phyloP scores from a whole-genome alignment of 768 basidiomycete species.

The Tulasnella sp. region DNA sequence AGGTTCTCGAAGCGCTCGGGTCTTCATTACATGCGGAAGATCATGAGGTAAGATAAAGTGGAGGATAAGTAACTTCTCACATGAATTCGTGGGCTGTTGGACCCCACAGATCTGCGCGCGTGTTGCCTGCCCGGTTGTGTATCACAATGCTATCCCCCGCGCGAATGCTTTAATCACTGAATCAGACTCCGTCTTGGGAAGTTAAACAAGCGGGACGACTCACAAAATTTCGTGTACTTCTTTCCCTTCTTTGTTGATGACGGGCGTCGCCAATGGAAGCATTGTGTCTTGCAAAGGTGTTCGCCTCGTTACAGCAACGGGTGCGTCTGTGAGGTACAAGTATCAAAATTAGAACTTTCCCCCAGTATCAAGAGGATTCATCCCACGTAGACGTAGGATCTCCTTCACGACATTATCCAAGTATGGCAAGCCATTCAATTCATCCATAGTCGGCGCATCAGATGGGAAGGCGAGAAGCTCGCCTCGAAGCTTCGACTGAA shows the following conservation, averaged over 20 bases:
- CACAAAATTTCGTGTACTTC: conserved; percentile 34
- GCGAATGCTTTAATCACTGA: conserved; percentile 1
- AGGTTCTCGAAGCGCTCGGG: no score
- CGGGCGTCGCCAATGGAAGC: conserved; percentile 41
- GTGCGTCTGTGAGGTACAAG: conserved; percentile 28
- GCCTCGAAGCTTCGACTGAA: conserved; percentile 50
- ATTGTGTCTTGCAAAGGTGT: conserved; percentile 43
- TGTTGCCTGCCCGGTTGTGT: conserved; percentile 10
- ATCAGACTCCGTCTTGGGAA: no score
- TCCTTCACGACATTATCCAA: conserved; percentile 33
- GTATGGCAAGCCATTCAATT: conserved; percentile 22
- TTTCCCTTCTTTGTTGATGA: conserved; percentile 36
- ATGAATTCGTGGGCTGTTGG: conserved; percentile 21
- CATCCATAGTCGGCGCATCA: conserved; percentile 7
- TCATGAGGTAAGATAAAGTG: no score
- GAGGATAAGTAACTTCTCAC: no score
- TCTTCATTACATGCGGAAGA: no score
- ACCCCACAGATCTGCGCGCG: conserved; percentile 19
- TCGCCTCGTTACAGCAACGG: conserved; percentile 37
- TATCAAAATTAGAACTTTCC: no score
- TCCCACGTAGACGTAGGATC: conserved; percentile 37
- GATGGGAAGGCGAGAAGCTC: conserved; percentile 35
- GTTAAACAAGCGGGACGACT: no score
- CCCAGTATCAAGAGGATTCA: no score
- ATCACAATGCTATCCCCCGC: conserved; percentile 12